These are phyloP conservation scores for Naganishia cerealis DNA, from an alignment of 1,284 basidiomycete genomes.

Conservation along the genomic window DNA sequence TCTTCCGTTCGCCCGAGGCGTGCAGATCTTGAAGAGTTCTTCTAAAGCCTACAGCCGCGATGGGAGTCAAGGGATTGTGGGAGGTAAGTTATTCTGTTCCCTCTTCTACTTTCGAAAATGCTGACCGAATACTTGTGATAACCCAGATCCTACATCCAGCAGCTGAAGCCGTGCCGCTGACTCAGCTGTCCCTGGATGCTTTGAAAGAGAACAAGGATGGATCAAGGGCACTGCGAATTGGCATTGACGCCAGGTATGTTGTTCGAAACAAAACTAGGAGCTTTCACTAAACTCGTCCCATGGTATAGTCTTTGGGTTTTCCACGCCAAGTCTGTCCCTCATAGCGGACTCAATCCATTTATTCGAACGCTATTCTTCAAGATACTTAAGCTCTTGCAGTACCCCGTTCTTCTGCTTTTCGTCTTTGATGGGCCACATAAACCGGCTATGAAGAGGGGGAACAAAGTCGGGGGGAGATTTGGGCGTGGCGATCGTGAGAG, in stretches of 20 bases:
- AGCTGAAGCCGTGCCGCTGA: conserved; percentile 37
- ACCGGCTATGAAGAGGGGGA: conserved; percentile 75
- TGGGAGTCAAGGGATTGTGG: conserved; percentile 56
- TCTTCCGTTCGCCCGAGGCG: neutral
- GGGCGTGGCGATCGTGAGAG: conserved; percentile 64
- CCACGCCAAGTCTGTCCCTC: conserved; percentile 52
- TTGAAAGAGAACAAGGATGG: conserved; percentile 44
- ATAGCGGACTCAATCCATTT: conserved; percentile 56
- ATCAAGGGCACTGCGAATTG: conserved; percentile 50
- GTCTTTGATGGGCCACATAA: conserved; percentile 90
- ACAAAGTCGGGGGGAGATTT: conserved; percentile 56
- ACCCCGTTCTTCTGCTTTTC: conserved; percentile 82
- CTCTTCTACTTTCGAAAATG: neutral
- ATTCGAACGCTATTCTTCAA: conserved; percentile 60
- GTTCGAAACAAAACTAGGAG: neutral
- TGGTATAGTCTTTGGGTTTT: conserved; percentile 56
- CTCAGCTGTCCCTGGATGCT: conserved; percentile 34
- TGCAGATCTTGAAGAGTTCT: neutral
- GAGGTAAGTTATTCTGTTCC: conserved; percentile 46
- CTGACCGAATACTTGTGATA: neutral
- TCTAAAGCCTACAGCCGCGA: conserved; percentile 27
- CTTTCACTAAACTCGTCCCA: conserved; percentile 18
- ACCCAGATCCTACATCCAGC: conserved; percentile 38
- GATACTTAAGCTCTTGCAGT: conserved; percentile 66
- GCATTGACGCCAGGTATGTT: conserved; percentile 54